Base-by-base conservation (phyloP, 441 rosid species). In the Populus tomentosa region DNA sequence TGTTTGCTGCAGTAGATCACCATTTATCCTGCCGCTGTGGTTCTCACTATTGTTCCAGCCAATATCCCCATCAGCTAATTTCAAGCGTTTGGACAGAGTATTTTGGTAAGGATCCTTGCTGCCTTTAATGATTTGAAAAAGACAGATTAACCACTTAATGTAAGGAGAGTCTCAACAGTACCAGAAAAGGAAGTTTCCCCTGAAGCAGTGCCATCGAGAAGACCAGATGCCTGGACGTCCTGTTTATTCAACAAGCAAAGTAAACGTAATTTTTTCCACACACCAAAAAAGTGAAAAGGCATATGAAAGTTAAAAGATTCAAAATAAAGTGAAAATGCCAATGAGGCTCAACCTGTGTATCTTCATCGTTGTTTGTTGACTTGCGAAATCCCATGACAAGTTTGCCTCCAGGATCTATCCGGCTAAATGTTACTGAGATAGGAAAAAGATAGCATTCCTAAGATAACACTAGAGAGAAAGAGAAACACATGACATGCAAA, bases 381-480 rank as follows among this genome's bases (percentile, higher is more conserved):
- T 90, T 96, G 63, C 98, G 91, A 69, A 87, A 90, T 69, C 98
- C 98, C 84, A 94, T 84, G 70, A 96, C 80, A 78, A 96, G 94
- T 77, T 92, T 96, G 76, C 91, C 90, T 33, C 94, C 93, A 28
- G 98, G 98, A 82, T 90, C 94, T 81, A 89, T 86, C 81, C 89
- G 90, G 80, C 98, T 94, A 85, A 94, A 96, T 74, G 87, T 96
- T 72, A 94, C 98, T 94, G 91, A 73, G 82, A 75, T 61, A 21
- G 9, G 70, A 75, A 62, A 67, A 30, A 18, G 53, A n/a, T 67
- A 80, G 79, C 70, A 72, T 56, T 64, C 53, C 53, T 13, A 46
- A 4, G 53, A 46, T 11, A 46, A 46, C 53, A 21, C 21, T 18
- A 3, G 66, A 62, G 70, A 77, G 75, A 62, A 56, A 70, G 64